A percentile compares a stretch with the other conserved stretches of the same genome.
These are phyloP conservation scores for Durusdinium trenchii DNA, from an alignment of 73 alveolate species.

Conservation along the genomic window DNA sequence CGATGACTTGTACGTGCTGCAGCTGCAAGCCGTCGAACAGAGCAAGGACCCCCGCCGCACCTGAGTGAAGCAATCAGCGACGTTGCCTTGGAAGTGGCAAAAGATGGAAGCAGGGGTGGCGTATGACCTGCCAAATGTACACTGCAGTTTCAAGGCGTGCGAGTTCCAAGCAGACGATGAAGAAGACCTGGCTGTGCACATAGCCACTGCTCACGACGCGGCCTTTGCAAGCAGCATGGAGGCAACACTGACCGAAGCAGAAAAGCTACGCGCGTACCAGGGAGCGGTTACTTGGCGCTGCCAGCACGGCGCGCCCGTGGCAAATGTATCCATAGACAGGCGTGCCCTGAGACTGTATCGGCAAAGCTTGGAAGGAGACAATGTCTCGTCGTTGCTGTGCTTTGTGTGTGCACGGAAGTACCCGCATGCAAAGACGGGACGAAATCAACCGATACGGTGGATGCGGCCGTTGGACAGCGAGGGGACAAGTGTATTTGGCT, in stretches of 20 bases:
- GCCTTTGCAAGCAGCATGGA: neutral
- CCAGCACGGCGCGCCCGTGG: neutral
- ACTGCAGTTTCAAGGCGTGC: neutral
- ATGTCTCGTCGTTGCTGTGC: neutral
- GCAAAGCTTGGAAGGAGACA: neutral
- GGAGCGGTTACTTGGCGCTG: neutral
- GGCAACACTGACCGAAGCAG: too few relatives aligned
- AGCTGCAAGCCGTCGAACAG: too few relatives aligned
- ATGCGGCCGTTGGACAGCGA: neutral
- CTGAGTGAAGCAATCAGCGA: too few relatives aligned
- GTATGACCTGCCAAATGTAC: neutral
- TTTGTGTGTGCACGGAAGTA: neutral
- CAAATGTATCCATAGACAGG: neutral
- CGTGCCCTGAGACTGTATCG: neutral
- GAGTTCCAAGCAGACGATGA: neutral
- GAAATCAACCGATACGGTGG: neutral
- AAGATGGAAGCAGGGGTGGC: too few relatives aligned
- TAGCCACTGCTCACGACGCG: neutral
- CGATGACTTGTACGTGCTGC: too few relatives aligned
- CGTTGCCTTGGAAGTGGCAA: too few relatives aligned
- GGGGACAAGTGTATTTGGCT: neutral
- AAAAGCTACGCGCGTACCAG: too few relatives aligned
- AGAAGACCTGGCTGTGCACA: neutral
- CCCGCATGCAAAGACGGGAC: neutral
- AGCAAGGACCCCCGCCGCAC: too few relatives aligned